Percentiles rank a stretch among this genome's conserved stretches.
phyloP scores from a whole-genome alignment of 208 protist genomes.

The Acanthamoeba triangularis region DNA sequence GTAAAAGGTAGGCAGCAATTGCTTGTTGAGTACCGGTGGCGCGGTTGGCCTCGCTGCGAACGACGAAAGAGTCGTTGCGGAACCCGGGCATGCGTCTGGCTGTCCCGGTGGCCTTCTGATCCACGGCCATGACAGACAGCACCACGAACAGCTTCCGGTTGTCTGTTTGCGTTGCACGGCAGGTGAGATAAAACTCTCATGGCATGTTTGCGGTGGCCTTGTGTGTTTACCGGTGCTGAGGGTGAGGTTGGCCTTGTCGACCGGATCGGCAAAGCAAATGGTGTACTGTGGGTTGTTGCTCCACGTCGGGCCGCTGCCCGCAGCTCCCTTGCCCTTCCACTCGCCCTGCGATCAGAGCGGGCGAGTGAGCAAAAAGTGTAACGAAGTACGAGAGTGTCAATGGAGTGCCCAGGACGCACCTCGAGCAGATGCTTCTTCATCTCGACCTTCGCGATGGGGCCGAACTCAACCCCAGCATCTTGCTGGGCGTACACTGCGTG shows the following conservation, averaged over 20 bases:
- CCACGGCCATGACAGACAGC: constrained; percentile 42
- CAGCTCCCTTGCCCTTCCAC: constrained; percentile 58
- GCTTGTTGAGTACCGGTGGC: background rate
- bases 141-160: background rate
- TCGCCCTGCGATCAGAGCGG: constrained; percentile 26
- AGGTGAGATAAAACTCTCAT: background rate
- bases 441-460: background rate
- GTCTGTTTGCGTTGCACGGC: background rate
- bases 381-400: background rate
- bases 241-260: background rate
- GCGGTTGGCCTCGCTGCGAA: background rate
- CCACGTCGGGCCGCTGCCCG: constrained; percentile 38
- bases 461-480: background rate
- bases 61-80: background rate
- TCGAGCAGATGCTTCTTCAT: constrained; percentile 17
- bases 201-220: background rate
- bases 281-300: constrained; percentile 64
- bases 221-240: background rate
- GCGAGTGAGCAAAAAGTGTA: background rate
- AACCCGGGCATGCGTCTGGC: background rate
- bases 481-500: background rate
- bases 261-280: background rate
- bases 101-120: background rate
- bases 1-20: background rate
- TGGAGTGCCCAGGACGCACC: background rate